Base-by-base conservation (phyloP, 495 filamentous ascomycete genomes). In the Bombardia bombarda region DNA sequence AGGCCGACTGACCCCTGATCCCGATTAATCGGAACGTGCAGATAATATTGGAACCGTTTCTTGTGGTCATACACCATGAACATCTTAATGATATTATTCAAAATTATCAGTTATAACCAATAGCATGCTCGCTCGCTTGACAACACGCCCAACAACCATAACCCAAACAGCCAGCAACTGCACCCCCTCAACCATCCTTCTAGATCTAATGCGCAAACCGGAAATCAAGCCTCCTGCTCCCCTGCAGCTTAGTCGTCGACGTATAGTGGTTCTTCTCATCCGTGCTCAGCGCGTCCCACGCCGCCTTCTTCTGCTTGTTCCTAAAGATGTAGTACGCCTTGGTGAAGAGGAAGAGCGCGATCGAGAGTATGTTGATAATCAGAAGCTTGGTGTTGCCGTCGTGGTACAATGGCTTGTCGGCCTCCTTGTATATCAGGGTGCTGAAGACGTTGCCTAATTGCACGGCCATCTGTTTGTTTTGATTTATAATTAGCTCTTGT, bases 321-420 rank as follows among this genome's bases (percentile, higher is more conserved):
- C 62, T 54, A 52, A 53, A 58, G 7, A 67, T 38, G 40, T 74
- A 75, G 28, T 69, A 75, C 4, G 41, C 33, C 39, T 75, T 73
- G 9, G 66, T 63, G 24, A 62, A 38, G 1, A 65, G 6, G 38
- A 67, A 64, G 4, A 62, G 19, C 8, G 51, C 42, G 25, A 69
- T 58, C 1, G 54, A 49, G 19, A 64, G 17, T 1, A 58, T 32
- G 23, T 59, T 64, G 17, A 87, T 57, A 3, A 55, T 70, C n/a
- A 89, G 66, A 1, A 87, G 63, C 0, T 74, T 72, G 19, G 67
- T 70, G 54, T 88, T 87, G 0, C 84, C 84, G 0, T 69, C 72
- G 17, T 73, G 72, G 46, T 89, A 85, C 17, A 68, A 53, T 0
- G 79, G 80, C 32, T 78, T 78, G 50, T 86, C 82, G 18, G 73